Evolutionary conservation across 176 grass and related monocot genomes (phyloP).

Genomic region (Typha latifolia): DNA sequence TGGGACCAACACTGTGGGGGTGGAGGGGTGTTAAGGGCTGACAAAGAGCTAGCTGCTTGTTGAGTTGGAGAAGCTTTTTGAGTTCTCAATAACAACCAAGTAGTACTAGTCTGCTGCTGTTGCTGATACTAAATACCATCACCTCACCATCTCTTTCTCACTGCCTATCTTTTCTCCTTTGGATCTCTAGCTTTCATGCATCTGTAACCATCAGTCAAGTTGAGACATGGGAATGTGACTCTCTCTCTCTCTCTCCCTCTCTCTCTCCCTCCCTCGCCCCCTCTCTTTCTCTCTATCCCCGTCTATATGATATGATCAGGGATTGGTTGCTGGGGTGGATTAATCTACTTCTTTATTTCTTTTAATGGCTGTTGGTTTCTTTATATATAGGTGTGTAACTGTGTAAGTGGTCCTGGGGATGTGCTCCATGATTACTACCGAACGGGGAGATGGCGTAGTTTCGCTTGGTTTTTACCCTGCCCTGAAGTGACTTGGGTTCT

Average conservation of each 20-base stretch:
- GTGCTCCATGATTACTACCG: slow-evolving; percentile 1
- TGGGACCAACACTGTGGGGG: too few relatives aligned
- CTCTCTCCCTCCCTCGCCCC: neutral
- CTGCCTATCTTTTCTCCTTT: slow-evolving; percentile 4
- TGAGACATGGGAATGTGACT: slow-evolving; percentile 14
- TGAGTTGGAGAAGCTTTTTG: slow-evolving; percentile 6
- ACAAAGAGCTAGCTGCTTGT: too few relatives aligned
- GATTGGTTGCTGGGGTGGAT: neutral
- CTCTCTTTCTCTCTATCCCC: neutral
- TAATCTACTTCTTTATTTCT: too few relatives aligned
- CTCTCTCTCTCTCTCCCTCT: neutral
- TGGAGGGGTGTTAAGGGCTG: too few relatives aligned
- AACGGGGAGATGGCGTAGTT: neutral
- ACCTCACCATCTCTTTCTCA: slow-evolving; percentile 16
- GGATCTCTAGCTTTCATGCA: slow-evolving; percentile 16
- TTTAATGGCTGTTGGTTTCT: neutral
- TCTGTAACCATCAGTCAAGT: slow-evolving; percentile 16
- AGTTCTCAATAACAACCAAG: slow-evolving; percentile 15
- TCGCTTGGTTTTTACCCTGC: neutral
- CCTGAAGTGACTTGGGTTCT: neutral
- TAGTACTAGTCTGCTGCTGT: slow-evolving; percentile 1
- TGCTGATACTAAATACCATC: slow-evolving; percentile 3
- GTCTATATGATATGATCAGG: neutral
- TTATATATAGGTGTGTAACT: neutral
- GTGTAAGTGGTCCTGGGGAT: neutral